These are phyloP conservation scores for Eucalyptus brandiana DNA, from an alignment of 345 rosid genomes.

Conservation along the genomic window DNA sequence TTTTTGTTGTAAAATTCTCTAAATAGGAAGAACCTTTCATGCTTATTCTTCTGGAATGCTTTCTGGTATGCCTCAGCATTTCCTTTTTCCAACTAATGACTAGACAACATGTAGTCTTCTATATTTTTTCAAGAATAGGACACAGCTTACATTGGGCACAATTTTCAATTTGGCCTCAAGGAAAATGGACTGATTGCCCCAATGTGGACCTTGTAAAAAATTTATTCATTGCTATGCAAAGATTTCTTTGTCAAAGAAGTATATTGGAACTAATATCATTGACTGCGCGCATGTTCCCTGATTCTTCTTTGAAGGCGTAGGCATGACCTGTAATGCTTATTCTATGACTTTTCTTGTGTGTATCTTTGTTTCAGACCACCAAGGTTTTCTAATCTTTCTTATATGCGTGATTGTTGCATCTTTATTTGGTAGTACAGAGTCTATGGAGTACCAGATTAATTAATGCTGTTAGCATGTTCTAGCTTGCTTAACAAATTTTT, in stretches of 20 bases:
- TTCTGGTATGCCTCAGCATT: neutral
- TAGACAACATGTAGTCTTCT: neutral
- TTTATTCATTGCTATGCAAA: neutral
- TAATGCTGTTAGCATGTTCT: neutral
- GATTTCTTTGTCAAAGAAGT: neutral
- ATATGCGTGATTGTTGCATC: neutral
- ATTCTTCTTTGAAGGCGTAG: neutral
- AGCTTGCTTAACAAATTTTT: neutral
- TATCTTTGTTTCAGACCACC: neutral
- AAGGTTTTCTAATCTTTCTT: neutral
- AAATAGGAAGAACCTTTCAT: neutral
- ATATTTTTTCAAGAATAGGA: neutral
- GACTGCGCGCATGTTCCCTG: neutral
- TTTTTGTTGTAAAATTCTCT: neutral
- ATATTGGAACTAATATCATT: neutral
- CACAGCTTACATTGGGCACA: neutral
- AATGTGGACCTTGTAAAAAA: neutral
- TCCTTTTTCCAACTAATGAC: neutral
- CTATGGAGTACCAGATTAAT: neutral
- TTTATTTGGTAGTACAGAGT: neutral
- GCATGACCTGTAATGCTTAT: neutral
- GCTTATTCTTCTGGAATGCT: neutral
- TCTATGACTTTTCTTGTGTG: neutral
- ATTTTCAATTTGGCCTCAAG: neutral
- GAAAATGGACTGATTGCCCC: neutral